Evolutionary conservation across 1,139 yeast species (phyloP).

Genomic region (Yamadazyma sp.): DNA sequence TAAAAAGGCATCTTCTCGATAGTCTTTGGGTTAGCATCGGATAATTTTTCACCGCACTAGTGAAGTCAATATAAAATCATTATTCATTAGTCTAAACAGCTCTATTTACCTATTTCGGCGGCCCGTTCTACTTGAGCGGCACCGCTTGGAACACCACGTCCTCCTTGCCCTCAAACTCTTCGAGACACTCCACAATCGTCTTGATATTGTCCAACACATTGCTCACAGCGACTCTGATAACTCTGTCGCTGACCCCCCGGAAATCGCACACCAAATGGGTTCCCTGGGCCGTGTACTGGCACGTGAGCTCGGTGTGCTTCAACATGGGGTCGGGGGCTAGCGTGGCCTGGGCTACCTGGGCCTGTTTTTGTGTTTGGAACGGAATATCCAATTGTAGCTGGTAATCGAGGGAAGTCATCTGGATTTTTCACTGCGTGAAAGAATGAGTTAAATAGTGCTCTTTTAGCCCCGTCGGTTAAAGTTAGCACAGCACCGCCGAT

Average conservation of each 20-base stretch:
- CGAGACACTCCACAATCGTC: conserved; percentile 66
- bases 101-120: no score
- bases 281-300: conserved; percentile 33
- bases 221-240: conserved; percentile 69
- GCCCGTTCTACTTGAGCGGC: no score
- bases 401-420: conserved; percentile 1
- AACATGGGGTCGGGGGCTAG: conserved; percentile 78
- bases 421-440: no score
- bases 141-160: conserved; percentile 21
- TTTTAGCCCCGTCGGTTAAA: no score
- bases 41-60: conserved; percentile 7
- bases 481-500: no score
- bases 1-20: conserved; percentile 12
- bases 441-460: no score
- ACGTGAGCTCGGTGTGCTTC: conserved; percentile 58
- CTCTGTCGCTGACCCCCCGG: conserved; percentile 59
- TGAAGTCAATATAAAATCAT: not conserved
- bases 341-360: conserved; percentile 58
- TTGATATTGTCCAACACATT: conserved; percentile 64
- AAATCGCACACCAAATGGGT: conserved; percentile 42
- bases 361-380: conserved; percentile 58
- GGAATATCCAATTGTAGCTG: conserved; percentile 46
- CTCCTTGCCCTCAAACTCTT: conserved; percentile 51
- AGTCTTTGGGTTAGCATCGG: conserved; percentile 5
- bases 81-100: no score